Evolutionary conservation across 306 rosid species (phyloP).

Genomic region (Trifolium subterraneum): DNA sequence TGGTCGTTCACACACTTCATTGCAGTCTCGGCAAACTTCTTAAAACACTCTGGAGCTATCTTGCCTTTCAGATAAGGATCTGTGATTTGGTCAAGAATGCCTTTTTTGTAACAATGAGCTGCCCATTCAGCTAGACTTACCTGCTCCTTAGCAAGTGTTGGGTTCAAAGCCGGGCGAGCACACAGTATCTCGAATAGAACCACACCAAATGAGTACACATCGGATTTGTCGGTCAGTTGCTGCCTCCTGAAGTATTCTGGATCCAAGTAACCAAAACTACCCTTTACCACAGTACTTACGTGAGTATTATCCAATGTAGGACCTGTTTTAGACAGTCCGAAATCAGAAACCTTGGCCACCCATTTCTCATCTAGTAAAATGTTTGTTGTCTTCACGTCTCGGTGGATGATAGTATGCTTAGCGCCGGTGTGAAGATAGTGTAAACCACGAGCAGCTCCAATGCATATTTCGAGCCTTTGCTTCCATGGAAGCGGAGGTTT

Average conservation of each 20-base stretch:
- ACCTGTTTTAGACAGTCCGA: conserved; percentile 96
- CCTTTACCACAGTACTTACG: conserved; percentile 98
- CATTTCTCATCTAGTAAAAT: conserved; percentile 95
- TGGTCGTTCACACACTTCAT: conserved; percentile 98
- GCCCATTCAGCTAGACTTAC: conserved; percentile 99
- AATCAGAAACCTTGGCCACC: conserved; percentile 99
- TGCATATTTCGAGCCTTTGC: conserved; percentile 99
- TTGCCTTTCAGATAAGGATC: conserved; percentile 93
- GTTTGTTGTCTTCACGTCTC: conserved; percentile 98
- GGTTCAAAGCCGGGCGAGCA: conserved; percentile 98
- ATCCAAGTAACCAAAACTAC: conserved; percentile 98
- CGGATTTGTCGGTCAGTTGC: conserved; percentile 95
- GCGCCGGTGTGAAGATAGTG: conserved; percentile 99
- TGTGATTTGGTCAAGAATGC: conserved; percentile 76
- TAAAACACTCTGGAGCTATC: conserved; percentile 91
- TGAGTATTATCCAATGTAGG: conserved; percentile 97
- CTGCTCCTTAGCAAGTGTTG: conserved; percentile 90
- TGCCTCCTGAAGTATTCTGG: conserved; percentile 99
- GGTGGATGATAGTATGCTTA: conserved; percentile 94
- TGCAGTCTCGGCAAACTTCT: conserved; percentile 94
- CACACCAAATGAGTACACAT: conserved; percentile 97
- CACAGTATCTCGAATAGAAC: conserved; percentile 93
- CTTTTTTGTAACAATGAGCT: conserved; percentile 88
- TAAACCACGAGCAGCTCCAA: conserved; percentile 97
- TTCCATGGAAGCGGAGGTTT: conserved; percentile 98